Percentiles rank a stretch among this genome's conserved stretches.
phyloP scores from a whole-genome alignment of 2,329 filamentous ascomycete genomes.

The Ceratocystis destructans region DNA sequence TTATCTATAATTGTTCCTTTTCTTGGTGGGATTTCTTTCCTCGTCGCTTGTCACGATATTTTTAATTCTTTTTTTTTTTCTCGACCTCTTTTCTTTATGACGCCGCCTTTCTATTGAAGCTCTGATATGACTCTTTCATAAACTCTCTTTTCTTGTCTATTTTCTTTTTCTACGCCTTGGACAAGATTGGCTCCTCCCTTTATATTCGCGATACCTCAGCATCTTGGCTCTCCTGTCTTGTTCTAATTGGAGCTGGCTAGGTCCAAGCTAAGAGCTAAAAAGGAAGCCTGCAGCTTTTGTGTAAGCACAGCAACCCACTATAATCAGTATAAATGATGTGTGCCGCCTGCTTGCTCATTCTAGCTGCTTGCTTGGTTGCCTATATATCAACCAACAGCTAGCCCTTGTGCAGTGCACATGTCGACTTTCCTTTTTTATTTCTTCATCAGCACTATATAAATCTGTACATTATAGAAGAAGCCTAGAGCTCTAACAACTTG shows the following conservation, averaged over 20 bases:
- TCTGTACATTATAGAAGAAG: too few species aligned
- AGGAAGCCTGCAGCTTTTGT: constrained; percentile 14
- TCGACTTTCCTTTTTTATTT: background rate
- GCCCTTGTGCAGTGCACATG: background rate
- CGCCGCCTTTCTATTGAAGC: background rate
- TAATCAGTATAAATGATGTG: background rate
- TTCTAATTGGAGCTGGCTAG: background rate
- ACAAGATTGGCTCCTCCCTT: background rate
- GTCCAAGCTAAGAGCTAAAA: background rate
- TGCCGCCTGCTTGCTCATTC: background rate
- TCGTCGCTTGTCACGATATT: background rate
- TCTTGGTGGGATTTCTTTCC: background rate
- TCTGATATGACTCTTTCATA: constrained; percentile 5
- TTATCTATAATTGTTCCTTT: background rate
- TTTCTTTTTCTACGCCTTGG: background rate
- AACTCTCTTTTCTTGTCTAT: constrained; percentile 2
- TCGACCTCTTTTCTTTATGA: background rate
- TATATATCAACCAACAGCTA: background rate
- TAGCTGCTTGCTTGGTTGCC: background rate
- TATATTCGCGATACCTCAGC: background rate
- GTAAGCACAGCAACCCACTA: constrained; percentile 12
- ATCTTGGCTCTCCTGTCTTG: background rate
- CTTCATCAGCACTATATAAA: background rate
- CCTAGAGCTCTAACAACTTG: background rate
- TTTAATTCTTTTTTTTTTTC: constrained; percentile 3